Evolutionary conservation across 73 alveolate genomes (phyloP).

Genomic region (Effrenium voratum): DNA sequence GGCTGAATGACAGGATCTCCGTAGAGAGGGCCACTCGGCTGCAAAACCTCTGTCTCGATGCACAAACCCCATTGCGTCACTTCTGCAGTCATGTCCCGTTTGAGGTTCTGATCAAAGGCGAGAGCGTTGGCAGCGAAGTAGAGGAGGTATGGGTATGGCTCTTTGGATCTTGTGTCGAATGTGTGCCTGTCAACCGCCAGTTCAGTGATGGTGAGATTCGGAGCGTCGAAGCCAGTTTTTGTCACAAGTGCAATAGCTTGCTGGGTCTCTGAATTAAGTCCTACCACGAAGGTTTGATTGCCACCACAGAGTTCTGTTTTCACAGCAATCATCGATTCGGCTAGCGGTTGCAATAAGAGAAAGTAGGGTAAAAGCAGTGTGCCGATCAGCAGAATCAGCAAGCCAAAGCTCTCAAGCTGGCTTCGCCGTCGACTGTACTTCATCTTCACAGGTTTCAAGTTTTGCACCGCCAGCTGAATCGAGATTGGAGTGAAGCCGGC

Average conservation of each 20-base stretch:
- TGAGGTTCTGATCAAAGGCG: not conserved
- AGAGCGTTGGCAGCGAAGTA: not conserved
- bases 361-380: slow-evolving; percentile 17
- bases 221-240: not conserved
- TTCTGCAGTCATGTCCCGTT: not conserved
- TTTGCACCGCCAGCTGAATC: not conserved
- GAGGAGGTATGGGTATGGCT: slow-evolving; percentile 17
- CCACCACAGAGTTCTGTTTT: slow-evolving; percentile 25
- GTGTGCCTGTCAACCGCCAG: slow-evolving; percentile 60
- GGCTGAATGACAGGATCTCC: too few species aligned
- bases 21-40: too few species aligned
- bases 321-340: slow-evolving; percentile 10
- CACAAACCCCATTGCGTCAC: slow-evolving; percentile 30
- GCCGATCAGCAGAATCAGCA: not conserved
- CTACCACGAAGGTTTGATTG: slow-evolving; percentile 46
- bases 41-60: slow-evolving; percentile 31
- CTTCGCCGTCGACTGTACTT: not conserved
- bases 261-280: slow-evolving; percentile 57
- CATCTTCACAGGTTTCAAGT: not conserved
- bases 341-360: slow-evolving; percentile 23
- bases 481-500: slow-evolving; percentile 22
- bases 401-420: too few species aligned
- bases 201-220: slow-evolving; percentile 18
- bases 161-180: not conserved
- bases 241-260: slow-evolving; percentile 42